phyloP scores from a whole-genome alignment of 1,139 yeast species.

The Debaryomyces nepalensis region DNA sequence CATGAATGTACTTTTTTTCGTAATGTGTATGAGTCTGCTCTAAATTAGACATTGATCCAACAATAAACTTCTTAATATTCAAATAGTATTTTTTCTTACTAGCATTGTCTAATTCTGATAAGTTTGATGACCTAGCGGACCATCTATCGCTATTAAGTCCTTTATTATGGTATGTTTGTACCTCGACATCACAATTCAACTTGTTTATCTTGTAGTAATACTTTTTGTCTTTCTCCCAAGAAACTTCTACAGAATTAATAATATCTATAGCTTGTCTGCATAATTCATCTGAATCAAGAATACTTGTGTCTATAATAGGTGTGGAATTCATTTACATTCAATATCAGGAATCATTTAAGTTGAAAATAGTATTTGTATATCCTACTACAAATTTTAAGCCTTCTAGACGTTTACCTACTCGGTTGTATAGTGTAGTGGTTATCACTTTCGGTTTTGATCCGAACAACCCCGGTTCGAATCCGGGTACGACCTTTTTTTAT shows the following conservation, averaged over 20 bases:
- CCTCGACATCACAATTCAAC: constrained; percentile 9
- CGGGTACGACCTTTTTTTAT: constrained; percentile 80
- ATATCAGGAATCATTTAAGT: too few relatives aligned
- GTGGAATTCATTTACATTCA: constrained; percentile 12
- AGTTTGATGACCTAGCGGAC: constrained; percentile 27
- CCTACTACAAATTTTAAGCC: background rate
- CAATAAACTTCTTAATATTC: constrained; percentile 21
- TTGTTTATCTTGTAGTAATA: constrained; percentile 14
- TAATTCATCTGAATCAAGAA: constrained; percentile 11
- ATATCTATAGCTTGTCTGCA: constrained; percentile 14
- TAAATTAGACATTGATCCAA: constrained; percentile 24
- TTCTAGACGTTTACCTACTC: background rate
- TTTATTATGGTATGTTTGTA: constrained; percentile 21
- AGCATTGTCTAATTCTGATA: constrained; percentile 21
- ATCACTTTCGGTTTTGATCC: constrained; percentile 65
- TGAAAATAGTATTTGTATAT: too few relatives aligned
- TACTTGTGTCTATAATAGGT: constrained; percentile 13
- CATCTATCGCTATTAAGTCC: constrained; percentile 25
- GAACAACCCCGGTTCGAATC: constrained; percentile 94
- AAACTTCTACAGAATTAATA: constrained; percentile 16
- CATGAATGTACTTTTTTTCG: constrained; percentile 41
- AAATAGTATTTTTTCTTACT: constrained; percentile 21
- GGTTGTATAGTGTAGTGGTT: constrained; percentile 48
- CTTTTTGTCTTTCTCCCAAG: constrained; percentile 22
- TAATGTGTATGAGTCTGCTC: constrained; percentile 39